These are phyloP conservation scores for Lophiotrema nucula DNA, from an alignment of 495 filamentous ascomycete species.

Conservation along the genomic window DNA sequence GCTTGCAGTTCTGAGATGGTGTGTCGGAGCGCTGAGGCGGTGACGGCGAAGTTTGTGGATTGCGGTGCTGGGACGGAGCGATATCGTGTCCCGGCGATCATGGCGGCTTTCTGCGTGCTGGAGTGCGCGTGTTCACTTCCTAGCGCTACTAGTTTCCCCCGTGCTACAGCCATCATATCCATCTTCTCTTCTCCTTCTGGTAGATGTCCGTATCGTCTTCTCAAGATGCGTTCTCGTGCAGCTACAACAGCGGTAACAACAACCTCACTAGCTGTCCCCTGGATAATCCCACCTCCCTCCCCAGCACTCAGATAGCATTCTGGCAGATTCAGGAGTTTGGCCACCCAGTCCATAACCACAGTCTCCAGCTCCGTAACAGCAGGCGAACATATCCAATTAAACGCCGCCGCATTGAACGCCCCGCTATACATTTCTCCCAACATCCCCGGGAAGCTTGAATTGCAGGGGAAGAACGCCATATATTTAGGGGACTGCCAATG, in stretches of 20 bases:
- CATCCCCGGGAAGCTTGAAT: slow-evolving; percentile 78
- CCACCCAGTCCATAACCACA: slow-evolving; percentile 89
- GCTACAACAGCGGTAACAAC: slow-evolving; percentile 85
- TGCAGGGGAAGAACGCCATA: slow-evolving; percentile 92
- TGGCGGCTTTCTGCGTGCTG: slow-evolving; percentile 80
- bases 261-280: slow-evolving; percentile 89
- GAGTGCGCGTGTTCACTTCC: slow-evolving; percentile 78
- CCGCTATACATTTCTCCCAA: slow-evolving; percentile 91
- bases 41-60: slow-evolving; percentile 69
- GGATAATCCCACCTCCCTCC: slow-evolving; percentile 87
- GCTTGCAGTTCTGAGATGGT: slow-evolving; percentile 60
- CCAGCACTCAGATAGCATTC: slow-evolving; percentile 73
- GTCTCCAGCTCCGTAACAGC: slow-evolving; percentile 97
- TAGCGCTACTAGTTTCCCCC: slow-evolving; percentile 75
- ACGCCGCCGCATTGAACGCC: slow-evolving; percentile 84
- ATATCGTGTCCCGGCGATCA: slow-evolving; percentile 80
- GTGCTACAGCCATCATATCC: slow-evolving; percentile 62
- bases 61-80: slow-evolving; percentile 61
- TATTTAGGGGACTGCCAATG: slow-evolving; percentile 96
- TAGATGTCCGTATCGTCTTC: slow-evolving; percentile 23
- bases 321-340: slow-evolving; percentile 69
- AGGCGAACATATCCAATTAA: slow-evolving; percentile 96
- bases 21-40: slow-evolving; percentile 57
- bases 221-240: slow-evolving; percentile 67
- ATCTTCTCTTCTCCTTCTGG: slow-evolving; percentile 57